phyloP scores from a whole-genome alignment of 176 grass and related monocot genomes.

The Microstegium vimineum region DNA sequence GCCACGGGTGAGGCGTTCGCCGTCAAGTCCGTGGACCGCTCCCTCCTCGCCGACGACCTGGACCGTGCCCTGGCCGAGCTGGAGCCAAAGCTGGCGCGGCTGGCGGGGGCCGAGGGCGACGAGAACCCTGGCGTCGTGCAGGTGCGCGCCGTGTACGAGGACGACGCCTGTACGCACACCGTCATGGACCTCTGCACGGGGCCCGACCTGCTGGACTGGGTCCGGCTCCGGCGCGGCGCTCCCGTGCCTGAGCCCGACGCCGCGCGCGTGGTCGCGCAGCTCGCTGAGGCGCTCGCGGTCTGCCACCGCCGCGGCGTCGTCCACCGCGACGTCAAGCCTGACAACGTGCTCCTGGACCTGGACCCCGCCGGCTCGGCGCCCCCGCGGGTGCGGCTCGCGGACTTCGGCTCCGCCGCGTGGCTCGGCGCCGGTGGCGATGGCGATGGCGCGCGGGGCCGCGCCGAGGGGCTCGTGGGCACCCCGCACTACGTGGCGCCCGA shows the following conservation, averaged over 20 bases:
- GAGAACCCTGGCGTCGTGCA: slow-evolving; percentile 61
- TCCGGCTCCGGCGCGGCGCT: slow-evolving; percentile 41
- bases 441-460: not conserved
- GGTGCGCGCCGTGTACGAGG: slow-evolving; percentile 58
- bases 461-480: slow-evolving; percentile 68
- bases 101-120: slow-evolving; percentile 38
- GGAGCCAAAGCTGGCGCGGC: slow-evolving; percentile 55
- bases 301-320: slow-evolving; percentile 70
- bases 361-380: not conserved
- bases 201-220: slow-evolving; percentile 63
- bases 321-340: slow-evolving; percentile 93
- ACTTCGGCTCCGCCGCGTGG: slow-evolving; percentile 76
- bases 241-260: slow-evolving; percentile 58
- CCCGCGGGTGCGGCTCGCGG: slow-evolving; percentile 44
- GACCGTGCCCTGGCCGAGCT: slow-evolving; percentile 59
- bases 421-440: slow-evolving; percentile 37
- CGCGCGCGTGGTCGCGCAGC: slow-evolving; percentile 39
- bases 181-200: slow-evolving; percentile 82
- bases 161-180: slow-evolving; percentile 54
- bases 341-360: slow-evolving; percentile 74
- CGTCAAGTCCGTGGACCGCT: slow-evolving; percentile 76
- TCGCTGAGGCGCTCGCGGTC: slow-evolving; percentile 54
- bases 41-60: slow-evolving; percentile 52
- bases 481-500: slow-evolving; percentile 92
- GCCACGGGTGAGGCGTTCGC: slow-evolving; percentile 46